phyloP scores from a whole-genome alignment of 345 rosid genomes.

The Brassica carinata region DNA sequence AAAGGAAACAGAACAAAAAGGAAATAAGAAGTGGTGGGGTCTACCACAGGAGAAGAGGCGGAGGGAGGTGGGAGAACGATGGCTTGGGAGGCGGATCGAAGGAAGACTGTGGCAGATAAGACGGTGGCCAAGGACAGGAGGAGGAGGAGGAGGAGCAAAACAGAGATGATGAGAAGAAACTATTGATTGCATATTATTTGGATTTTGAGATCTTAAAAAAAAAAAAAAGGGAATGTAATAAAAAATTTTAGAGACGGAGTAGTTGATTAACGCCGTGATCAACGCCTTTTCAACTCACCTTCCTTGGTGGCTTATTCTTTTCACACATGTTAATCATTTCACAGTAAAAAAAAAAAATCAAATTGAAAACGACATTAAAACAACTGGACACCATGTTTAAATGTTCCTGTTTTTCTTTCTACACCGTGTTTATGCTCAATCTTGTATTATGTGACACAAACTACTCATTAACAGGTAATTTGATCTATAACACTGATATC shows the following conservation, averaged over 20 bases:
- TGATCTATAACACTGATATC: too few species aligned
- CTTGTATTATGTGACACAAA: too few species aligned
- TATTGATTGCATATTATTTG: constrained; percentile 31
- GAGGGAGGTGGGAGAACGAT: constrained; percentile 14
- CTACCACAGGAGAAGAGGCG: constrained; percentile 23
- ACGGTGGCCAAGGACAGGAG: constrained; percentile 1
- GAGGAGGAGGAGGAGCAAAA: constrained; percentile 21
- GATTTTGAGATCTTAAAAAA: background rate
- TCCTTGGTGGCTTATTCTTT: background rate
- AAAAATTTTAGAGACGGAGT: background rate
- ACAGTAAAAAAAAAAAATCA: background rate
- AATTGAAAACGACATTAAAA: too few species aligned
- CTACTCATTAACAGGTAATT: too few species aligned
- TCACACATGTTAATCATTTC: background rate
- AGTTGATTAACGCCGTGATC: constrained; percentile 18
- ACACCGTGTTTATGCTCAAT: too few species aligned
- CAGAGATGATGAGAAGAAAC: constrained; percentile 13
- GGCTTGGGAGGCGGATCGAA: constrained; percentile 27
- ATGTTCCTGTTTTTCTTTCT: too few species aligned
- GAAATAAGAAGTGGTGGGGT: background rate
- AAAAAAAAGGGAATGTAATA: background rate
- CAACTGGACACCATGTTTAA: too few species aligned
- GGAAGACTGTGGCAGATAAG: constrained; percentile 9
- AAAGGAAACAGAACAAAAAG: background rate
- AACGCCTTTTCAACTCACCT: constrained; percentile 6